Evolutionary conservation across 2,329 filamentous ascomycete species (phyloP).

Genomic region (Akanthomyces lecanii): DNA sequence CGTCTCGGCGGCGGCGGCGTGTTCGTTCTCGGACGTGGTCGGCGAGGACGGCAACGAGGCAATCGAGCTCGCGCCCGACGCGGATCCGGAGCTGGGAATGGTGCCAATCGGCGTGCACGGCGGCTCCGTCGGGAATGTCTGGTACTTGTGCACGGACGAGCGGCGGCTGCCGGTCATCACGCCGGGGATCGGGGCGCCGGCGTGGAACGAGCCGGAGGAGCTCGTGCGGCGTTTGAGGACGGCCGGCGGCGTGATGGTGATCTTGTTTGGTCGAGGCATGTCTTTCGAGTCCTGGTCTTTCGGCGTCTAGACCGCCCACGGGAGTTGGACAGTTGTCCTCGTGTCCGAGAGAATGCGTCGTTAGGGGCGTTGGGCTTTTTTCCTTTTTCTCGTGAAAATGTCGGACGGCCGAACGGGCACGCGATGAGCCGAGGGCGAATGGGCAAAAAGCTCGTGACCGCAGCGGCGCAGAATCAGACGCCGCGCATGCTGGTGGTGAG

Average conservation of each 20-base stretch:
- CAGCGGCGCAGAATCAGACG: neutral
- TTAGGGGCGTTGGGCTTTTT: neutral
- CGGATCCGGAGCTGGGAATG: slow-evolving; percentile 28
- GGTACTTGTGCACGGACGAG: slow-evolving; percentile 58
- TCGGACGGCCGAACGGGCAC: neutral
- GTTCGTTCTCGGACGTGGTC: slow-evolving; percentile 27
- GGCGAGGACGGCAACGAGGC: slow-evolving; percentile 13
- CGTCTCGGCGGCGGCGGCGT: slow-evolving; percentile 41
- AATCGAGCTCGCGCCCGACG: slow-evolving; percentile 20
- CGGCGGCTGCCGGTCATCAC: slow-evolving; percentile 29
- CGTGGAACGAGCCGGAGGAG: slow-evolving; percentile 48
- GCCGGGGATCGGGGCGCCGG: slow-evolving; percentile 46
- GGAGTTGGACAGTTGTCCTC: neutral
- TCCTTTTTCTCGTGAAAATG: neutral
- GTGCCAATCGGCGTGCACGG: slow-evolving; percentile 61
- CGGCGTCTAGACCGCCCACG: neutral
- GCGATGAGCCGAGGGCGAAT: slow-evolving; percentile 3
- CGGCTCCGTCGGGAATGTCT: slow-evolving; percentile 74
- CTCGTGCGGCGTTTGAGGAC: slow-evolving; percentile 17
- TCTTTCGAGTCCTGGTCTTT: neutral
- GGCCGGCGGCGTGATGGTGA: slow-evolving; percentile 10
- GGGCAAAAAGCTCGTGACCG: neutral
- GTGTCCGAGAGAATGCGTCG: neutral
- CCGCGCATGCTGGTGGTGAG: neutral
- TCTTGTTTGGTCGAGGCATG: slow-evolving; percentile 16